Conservation (phyloP, 2,329 filamentous ascomycete genomes). For the Leptodontidium sp. region DNA sequence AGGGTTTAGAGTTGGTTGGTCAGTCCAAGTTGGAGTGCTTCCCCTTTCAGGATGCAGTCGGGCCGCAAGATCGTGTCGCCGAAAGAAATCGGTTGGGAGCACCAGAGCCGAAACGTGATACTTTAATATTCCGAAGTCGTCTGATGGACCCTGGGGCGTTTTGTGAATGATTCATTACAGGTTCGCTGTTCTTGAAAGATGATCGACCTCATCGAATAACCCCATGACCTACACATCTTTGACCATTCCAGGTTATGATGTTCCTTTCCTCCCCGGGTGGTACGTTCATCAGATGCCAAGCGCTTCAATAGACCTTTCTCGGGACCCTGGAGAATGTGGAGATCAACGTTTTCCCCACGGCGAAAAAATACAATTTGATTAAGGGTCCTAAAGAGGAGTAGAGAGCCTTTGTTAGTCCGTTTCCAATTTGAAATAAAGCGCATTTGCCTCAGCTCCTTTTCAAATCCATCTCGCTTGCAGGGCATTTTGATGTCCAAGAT, state of each 20-base stretch:
- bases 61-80: constrained; percentile 5
- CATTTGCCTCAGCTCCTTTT: constrained; percentile 3
- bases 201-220: neutral
- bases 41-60: neutral
- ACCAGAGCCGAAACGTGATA: neutral
- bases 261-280: neutral
- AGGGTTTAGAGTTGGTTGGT: no score
- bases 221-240: neutral
- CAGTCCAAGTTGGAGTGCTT: neutral
- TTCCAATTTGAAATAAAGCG: constrained; percentile 5
- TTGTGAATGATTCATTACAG: neutral
- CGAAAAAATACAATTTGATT: neutral
- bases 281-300: constrained; percentile 12
- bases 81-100: neutral
- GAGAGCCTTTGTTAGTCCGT: neutral
- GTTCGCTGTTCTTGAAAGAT: neutral
- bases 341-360: constrained; percentile 14
- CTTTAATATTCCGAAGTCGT: neutral
- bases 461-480: constrained; percentile 14
- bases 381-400: neutral
- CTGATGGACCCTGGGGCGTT: neutral
- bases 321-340: constrained; percentile 15
- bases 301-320: neutral
- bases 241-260: neutral
- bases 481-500: constrained; percentile 8